Conservation (phyloP, 768 basidiomycete genomes). For the Rhodocollybia butyracea region DNA sequence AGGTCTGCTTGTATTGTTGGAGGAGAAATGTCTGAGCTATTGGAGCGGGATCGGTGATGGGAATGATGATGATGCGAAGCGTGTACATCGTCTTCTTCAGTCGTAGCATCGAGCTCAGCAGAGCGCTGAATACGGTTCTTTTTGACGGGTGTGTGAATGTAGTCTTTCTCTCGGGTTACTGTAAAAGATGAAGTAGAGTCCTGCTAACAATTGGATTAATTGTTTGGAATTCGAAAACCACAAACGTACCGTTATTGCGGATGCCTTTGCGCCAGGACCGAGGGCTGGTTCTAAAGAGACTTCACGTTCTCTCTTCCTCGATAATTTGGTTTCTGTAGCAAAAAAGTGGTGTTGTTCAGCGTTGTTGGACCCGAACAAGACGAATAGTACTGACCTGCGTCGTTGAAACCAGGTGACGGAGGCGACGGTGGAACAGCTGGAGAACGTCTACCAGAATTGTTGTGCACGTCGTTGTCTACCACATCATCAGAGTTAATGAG, state of each 20-base stretch:
- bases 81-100: constrained; percentile 55
- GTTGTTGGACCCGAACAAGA: constrained; percentile 14
- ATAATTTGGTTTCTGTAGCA: constrained; percentile 41
- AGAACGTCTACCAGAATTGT: constrained; percentile 13
- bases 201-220: too few species aligned
- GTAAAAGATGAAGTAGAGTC: background rate
- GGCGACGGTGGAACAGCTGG: constrained; percentile 33
- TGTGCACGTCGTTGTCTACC: background rate
- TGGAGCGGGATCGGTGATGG: constrained; percentile 7
- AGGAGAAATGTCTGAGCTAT: constrained; percentile 28
- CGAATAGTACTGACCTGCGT: constrained; percentile 34
- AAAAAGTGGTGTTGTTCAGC: constrained; percentile 7
- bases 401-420: constrained; percentile 43
- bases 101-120: constrained; percentile 47
- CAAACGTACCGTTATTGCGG: constrained; percentile 33
- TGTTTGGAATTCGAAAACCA: too few species aligned
- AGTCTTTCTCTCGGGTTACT: constrained; percentile 40
- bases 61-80: constrained; percentile 3
- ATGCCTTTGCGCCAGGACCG: constrained; percentile 40
- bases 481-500: background rate
- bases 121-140: constrained; percentile 56
- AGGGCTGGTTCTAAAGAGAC: constrained; percentile 64
- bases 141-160: constrained; percentile 65
- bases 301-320: constrained; percentile 76
- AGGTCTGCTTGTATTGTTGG: constrained; percentile 31